These are phyloP conservation scores for Zymoseptoria passerinii DNA, from an alignment of 2,329 filamentous ascomycete genomes.

Conservation along the genomic window DNA sequence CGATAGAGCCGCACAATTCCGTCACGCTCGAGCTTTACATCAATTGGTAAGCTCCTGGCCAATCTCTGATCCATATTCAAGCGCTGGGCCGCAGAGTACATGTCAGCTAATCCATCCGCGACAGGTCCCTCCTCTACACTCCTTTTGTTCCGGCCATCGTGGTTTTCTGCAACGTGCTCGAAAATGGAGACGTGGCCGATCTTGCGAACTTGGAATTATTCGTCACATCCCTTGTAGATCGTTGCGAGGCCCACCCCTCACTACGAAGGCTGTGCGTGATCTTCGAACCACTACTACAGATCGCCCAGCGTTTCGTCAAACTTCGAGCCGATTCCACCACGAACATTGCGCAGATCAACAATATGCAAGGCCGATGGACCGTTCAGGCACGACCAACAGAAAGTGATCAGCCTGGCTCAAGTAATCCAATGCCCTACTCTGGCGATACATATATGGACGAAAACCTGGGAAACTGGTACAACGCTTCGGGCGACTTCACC, in stretches of 20 bases:
- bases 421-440: background rate
- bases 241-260: background rate
- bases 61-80: background rate
- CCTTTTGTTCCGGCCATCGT: background rate
- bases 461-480: background rate
- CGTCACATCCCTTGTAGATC: background rate
- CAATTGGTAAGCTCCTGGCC: background rate
- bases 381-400: background rate
- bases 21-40: background rate
- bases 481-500: background rate
- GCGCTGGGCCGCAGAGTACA: background rate
- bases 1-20: background rate
- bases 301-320: background rate
- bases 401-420: background rate
- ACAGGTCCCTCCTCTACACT: background rate
- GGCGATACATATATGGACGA: background rate
- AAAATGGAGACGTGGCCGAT: background rate
- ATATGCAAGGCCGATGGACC: background rate
- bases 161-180: background rate
- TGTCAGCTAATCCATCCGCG: background rate
- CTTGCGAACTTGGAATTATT: background rate
- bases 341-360: background rate
- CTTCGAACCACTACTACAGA: background rate
- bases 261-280: background rate
- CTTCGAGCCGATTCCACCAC: background rate